Evolutionary conservation across 257 asterid genomes (phyloP).

Genomic region (Euphrasia confusa): DNA sequence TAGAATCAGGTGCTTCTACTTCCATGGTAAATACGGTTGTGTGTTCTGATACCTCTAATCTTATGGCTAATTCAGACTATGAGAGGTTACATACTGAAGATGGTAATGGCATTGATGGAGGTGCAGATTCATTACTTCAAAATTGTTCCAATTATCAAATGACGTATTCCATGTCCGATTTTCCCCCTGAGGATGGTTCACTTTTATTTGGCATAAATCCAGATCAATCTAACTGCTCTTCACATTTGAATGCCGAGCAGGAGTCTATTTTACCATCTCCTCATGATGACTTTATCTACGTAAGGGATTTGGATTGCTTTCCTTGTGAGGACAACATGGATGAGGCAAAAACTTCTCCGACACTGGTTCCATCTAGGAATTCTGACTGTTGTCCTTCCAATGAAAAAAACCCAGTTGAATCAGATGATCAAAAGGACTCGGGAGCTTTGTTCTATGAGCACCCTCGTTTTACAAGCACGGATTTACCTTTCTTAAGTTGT

Average conservation of each 20-base stretch:
- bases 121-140: too few relatives aligned
- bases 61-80: conserved; percentile 35
- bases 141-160: conserved; percentile 29
- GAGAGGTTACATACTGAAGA: conserved; percentile 32
- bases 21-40: conserved; percentile 38
- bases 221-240: conserved; percentile 38
- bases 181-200: conserved; percentile 19
- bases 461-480: conserved; percentile 91
- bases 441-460: conserved; percentile 83
- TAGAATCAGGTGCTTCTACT: conserved; percentile 32
- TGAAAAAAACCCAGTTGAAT: conserved; percentile 28
- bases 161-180: conserved; percentile 34
- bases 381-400: conserved; percentile 34
- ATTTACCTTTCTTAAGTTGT: conserved; percentile 83
- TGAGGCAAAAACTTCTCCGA: conserved; percentile 38
- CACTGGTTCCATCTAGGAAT: conserved; percentile 49
- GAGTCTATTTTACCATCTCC: conserved; percentile 31
- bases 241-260: conserved; percentile 35
- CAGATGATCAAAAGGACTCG: conserved; percentile 44
- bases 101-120: conserved; percentile 18
- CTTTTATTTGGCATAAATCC: conserved; percentile 36
- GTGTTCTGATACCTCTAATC: conserved; percentile 38
- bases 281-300: conserved; percentile 33
- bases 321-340: conserved; percentile 32
- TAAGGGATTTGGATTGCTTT: conserved; percentile 36